Base-by-base conservation (phyloP, 2,329 filamentous ascomycete genomes). In the Cladosporium oxysporum region DNA sequence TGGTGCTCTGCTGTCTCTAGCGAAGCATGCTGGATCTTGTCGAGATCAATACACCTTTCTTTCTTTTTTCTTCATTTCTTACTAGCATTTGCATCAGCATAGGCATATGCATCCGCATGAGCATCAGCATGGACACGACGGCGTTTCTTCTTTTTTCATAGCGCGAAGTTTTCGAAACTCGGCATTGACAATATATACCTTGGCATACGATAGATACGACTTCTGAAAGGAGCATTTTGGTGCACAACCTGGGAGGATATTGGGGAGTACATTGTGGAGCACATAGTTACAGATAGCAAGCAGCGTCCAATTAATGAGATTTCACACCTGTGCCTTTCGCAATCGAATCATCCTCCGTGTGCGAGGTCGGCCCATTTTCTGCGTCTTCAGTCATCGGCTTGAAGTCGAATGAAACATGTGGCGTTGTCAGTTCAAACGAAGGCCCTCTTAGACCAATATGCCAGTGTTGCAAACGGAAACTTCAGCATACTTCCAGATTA, bases 1-100 rank as follows among this genome's bases (percentile, higher is more conserved):
- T 63, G 61, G 61, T 44, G 1, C 23, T 63, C 11, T 55, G 61
- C 18, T 47, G n/a, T 11, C 61, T 63, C 16, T 63, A 59, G 57
- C 23, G 6, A 7, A 23, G 33, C n/a, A 33, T 4, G 5, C 1
- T 12, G 14, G n/a, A 3, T 6, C 7, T 16, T 58, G 52, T 44
- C 5, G 41, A n/a, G 10, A 11, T 35, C 21, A 1, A 12, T 33
- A 11, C 6, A 5, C 11, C n/a, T 37, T 58, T 58, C n/a, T 37
- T 58, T 58, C 8, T 7, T 28, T 16, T 58, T 41, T 37, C 14
- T 57, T 55, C 12, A 18, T 28, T 41, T 41, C 33, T 1, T 35
- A 14, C 23, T 16, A 23, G 18, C 29, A 58, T 33, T n/a, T 18
- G 55, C 55, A 41, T 58, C 12, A 10, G 31, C 55, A 58, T 58